Evolutionary conservation across 306 rosid species (phyloP), one percentile per base, ranked within the genome.

Genomic region (Pyrus pyrifolia): DNA sequence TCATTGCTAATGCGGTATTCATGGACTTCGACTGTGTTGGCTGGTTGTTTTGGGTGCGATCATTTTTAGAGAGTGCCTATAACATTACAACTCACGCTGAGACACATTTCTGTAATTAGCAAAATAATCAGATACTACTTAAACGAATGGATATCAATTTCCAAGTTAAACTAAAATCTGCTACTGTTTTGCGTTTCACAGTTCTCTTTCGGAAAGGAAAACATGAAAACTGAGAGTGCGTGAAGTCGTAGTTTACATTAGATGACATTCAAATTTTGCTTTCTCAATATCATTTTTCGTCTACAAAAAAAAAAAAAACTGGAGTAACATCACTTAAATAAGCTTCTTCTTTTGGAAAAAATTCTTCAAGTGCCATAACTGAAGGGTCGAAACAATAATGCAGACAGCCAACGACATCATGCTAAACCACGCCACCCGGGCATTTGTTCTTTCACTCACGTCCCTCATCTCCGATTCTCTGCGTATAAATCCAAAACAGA

Each of bases 331-430:
- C 55, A 55, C 68, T 90, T 88, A 92, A 70, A 92, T 91, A 63
- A 95, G 96, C 90, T 92, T 95, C 96, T 90, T 95, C 97, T 92
- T 95, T 80, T 82, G 93, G 85, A 95, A 95, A 85, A 85, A 95
- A 64, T 86, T 82, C 91, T 92, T 92, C 91, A 95, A 77, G 82
- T 89, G 85, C 97, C 88, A 95, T 73, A 95, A 58, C 73, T 95
- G 99, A 46, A 95, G 51, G 68, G 74, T 70, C 25, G 99, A 92
- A 85, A 88, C 99, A 31, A 77, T 65, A 63, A 95, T 92, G 88
- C 97, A 95, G 66, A 92, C 72, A n/a, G 88, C 92, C 77, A 95
- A 83, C 8, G 99, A 92, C 89, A 90, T 69, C 67, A 92, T 59
- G 80, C 99, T 86, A 69, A 76, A 88, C 97, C 90, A 88, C 31